Evolutionary conservation across 2,329 filamentous ascomycete species (phyloP).

Genomic region (Clarireedia paspali): DNA sequence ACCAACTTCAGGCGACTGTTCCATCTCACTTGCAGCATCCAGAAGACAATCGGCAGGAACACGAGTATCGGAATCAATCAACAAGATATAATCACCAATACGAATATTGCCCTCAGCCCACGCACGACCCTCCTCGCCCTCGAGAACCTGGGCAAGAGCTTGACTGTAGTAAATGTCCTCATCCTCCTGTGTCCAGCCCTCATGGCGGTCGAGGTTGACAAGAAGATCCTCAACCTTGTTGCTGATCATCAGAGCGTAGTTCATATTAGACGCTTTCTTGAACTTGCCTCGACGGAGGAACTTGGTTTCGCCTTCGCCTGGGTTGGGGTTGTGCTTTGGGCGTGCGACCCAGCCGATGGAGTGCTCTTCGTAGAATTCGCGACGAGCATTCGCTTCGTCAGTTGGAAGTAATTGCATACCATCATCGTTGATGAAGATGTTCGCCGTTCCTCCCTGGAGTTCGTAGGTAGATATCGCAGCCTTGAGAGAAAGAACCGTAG

Average conservation of each 20-base stretch:
- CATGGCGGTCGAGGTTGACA: conserved; percentile 44
- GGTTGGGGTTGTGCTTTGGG: conserved; percentile 41
- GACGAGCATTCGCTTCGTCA: conserved; percentile 53
- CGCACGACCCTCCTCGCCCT: conserved; percentile 60
- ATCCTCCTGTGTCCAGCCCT: conserved; percentile 60
- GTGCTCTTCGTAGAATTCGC: conserved; percentile 62
- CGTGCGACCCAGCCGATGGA: conserved; percentile 66
- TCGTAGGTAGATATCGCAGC: conserved; percentile 71
- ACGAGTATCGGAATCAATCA: conserved; percentile 75
- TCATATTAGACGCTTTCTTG: conserved; percentile 64
- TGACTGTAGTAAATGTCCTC: conserved; percentile 59
- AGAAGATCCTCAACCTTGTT: conserved; percentile 66
- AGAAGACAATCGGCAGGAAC: conserved; percentile 71
- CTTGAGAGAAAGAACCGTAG: conserved; percentile 72
- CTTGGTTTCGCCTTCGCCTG: conserved; percentile 20
- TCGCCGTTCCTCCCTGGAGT: conserved; percentile 66
- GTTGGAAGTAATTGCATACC: conserved; percentile 61
- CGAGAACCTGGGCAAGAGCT: conserved; percentile 50
- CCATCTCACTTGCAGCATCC: conserved; percentile 76
- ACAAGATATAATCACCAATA: conserved; percentile 72
- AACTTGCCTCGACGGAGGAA: conserved; percentile 51
- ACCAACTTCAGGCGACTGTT: conserved; percentile 68
- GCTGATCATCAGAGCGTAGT: conserved; percentile 60
- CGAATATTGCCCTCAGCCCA: conserved; percentile 84
- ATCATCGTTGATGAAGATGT: conserved; percentile 71